Conservation (phyloP, 106 monocot species). For the Acorus calamus region DNA sequence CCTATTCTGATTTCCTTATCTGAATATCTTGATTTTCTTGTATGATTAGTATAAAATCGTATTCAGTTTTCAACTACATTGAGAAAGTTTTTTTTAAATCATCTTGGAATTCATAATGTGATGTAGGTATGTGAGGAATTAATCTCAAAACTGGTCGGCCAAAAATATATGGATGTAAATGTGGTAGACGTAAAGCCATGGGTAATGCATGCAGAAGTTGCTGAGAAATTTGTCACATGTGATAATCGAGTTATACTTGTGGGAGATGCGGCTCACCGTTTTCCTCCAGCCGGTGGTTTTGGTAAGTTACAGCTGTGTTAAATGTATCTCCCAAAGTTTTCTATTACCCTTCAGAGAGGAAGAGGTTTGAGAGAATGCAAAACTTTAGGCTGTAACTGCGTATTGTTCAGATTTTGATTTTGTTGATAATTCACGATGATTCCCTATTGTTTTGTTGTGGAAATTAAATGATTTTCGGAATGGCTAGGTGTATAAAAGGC, state of each 20-base stretch:
- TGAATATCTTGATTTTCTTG: too few species aligned
- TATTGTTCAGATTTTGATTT: background rate
- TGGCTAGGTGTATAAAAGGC: too few species aligned
- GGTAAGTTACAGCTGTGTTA: slow-evolving; percentile 29
- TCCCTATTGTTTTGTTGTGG: background rate
- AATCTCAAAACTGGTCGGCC: slow-evolving; percentile 71
- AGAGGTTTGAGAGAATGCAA: background rate
- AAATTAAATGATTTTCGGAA: background rate
- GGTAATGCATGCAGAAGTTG: slow-evolving; percentile 99
- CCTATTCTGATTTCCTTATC: too few species aligned
- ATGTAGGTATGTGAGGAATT: slow-evolving; percentile 83
- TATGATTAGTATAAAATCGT: too few species aligned
- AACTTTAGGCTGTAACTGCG: background rate
- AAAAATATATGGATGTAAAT: slow-evolving; percentile 48
- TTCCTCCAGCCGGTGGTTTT: slow-evolving; percentile 98
- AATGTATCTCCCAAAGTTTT: too few species aligned
- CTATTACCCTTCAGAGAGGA: background rate
- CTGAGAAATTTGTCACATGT: slow-evolving; percentile 61
- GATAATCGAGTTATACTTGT: slow-evolving; percentile 69
- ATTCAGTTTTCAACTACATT: too few species aligned
- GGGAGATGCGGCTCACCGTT: slow-evolving; percentile 93
- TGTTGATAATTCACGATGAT: background rate
- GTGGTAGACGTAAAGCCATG: slow-evolving; percentile 91
- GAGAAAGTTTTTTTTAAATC: too few species aligned
- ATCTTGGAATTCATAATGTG: background rate